Evolutionary conservation across 1,139 yeast genomes (phyloP).

Genomic region (Sugiyamaella xylanicola): DNA sequence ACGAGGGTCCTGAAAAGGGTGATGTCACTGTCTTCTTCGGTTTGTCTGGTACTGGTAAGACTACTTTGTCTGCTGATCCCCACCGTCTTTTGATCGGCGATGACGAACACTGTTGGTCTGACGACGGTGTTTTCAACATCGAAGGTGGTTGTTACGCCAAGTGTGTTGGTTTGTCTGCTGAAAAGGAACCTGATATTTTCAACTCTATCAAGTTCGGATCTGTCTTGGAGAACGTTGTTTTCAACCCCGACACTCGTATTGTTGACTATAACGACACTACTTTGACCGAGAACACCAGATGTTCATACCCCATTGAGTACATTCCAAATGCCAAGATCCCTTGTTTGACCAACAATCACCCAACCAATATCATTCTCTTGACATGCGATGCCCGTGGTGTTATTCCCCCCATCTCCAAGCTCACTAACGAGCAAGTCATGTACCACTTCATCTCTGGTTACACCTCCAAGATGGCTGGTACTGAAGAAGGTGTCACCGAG

Average conservation of each 20-base stretch:
- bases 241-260: constrained; percentile 73
- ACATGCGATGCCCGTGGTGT: constrained; percentile 99
- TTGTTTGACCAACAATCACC: constrained; percentile 86
- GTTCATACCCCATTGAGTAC: constrained; percentile 97
- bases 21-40: constrained; percentile 96
- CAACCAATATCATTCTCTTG: constrained; percentile 86
- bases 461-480: constrained; percentile 99
- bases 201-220: constrained; percentile 94
- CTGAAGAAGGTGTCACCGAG: constrained; percentile 98
- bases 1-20: constrained; percentile 76
- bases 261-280: constrained; percentile 84
- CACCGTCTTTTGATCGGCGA: constrained; percentile 94
- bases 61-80: constrained; percentile 96
- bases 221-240: constrained; percentile 89
- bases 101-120: constrained; percentile 99
- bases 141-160: constrained; percentile 99
- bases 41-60: constrained; percentile 97
- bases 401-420: constrained; percentile 93
- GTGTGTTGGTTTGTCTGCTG: constrained; percentile 85
- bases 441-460: constrained; percentile 98
- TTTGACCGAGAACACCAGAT: constrained; percentile 93
- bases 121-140: constrained; percentile 96
- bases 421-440: constrained; percentile 96
- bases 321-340: constrained; percentile 97
- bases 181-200: constrained; percentile 97